These are phyloP conservation scores for Aspergillus hancockii DNA, from an alignment of 495 filamentous ascomycete genomes.

Conservation along the genomic window DNA sequence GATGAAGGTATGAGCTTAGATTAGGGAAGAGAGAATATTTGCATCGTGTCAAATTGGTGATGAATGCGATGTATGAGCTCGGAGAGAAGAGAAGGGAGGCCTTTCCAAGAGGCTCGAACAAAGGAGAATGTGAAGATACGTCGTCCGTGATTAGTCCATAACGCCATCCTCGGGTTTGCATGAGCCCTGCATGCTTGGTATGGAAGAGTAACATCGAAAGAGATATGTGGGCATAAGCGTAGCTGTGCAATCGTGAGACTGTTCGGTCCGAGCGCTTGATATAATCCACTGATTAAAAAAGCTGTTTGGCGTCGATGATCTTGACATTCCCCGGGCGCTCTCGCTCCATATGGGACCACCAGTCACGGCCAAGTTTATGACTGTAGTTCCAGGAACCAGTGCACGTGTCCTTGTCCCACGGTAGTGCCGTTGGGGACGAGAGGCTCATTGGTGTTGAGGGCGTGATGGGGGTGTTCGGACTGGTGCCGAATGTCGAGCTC, in stretches of 20 bases:
- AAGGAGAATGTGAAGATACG: background rate
- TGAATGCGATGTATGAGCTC: background rate
- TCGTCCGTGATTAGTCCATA: slow-evolving; percentile 2
- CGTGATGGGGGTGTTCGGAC: slow-evolving; percentile 38
- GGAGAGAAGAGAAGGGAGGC: background rate
- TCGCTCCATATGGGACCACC: slow-evolving; percentile 54
- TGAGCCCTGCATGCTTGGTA: slow-evolving; percentile 2
- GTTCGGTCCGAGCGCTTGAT: background rate
- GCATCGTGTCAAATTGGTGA: background rate
- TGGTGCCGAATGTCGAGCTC: slow-evolving; percentile 32
- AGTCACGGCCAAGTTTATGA: slow-evolving; percentile 45
- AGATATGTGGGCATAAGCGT: slow-evolving; percentile 1
- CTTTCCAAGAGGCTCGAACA: background rate
- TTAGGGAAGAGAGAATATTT: background rate
- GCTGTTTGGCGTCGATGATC: slow-evolving; percentile 38
- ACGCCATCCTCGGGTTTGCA: slow-evolving; percentile 4
- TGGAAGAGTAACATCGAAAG: background rate
- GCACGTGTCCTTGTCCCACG: slow-evolving; percentile 49
- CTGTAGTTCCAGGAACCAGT: slow-evolving; percentile 49
- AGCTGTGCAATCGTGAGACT: background rate
- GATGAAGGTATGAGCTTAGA: background rate
- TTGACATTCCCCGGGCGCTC: slow-evolving; percentile 45
- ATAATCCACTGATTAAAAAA: slow-evolving; percentile 34
- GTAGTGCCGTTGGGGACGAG: slow-evolving; percentile 28
- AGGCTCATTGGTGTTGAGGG: slow-evolving; percentile 39